These are phyloP conservation scores for Fusarium nelsonii DNA, from an alignment of 2,329 filamentous ascomycete species.

Conservation along the genomic window DNA sequence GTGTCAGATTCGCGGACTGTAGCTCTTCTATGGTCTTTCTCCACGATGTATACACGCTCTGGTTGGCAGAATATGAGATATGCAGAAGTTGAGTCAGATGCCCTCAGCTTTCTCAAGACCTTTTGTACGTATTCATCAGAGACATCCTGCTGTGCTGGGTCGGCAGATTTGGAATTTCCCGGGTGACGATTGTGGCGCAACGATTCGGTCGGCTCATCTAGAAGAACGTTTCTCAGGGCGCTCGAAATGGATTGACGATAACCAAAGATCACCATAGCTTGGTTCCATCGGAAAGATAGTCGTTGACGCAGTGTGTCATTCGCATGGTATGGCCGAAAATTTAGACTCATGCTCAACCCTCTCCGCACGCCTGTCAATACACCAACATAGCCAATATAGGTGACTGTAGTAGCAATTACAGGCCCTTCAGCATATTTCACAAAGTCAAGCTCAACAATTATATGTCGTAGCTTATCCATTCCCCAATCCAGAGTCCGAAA, in stretches of 20 bases:
- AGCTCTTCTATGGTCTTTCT: slow-evolving; percentile 47
- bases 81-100: slow-evolving; percentile 46
- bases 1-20: slow-evolving; percentile 34
- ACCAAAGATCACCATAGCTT: slow-evolving; percentile 47
- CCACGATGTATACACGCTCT: slow-evolving; percentile 40
- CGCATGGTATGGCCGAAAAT: slow-evolving; percentile 56
- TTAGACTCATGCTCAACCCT: slow-evolving; percentile 62
- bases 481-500: slow-evolving; percentile 69
- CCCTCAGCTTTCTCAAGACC: slow-evolving; percentile 32
- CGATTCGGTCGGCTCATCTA: slow-evolving; percentile 8
- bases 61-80: slow-evolving; percentile 51
- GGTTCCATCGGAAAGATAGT: slow-evolving; percentile 47
- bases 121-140: slow-evolving; percentile 16
- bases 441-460: slow-evolving; percentile 66
- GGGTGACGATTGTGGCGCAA: neutral
- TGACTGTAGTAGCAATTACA: slow-evolving; percentile 60
- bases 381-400: slow-evolving; percentile 64
- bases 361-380: slow-evolving; percentile 61
- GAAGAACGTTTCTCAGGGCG: slow-evolving; percentile 40
- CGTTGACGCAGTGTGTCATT: slow-evolving; percentile 23
- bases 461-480: slow-evolving; percentile 62
- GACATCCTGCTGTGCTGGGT: neutral
- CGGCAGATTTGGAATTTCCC: rapidly evolving
- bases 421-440: slow-evolving; percentile 51
- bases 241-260: slow-evolving; percentile 46